phyloP scores from a whole-genome alignment of 2,329 filamentous ascomycete genomes.

The Ilyonectria mors-panacis region DNA sequence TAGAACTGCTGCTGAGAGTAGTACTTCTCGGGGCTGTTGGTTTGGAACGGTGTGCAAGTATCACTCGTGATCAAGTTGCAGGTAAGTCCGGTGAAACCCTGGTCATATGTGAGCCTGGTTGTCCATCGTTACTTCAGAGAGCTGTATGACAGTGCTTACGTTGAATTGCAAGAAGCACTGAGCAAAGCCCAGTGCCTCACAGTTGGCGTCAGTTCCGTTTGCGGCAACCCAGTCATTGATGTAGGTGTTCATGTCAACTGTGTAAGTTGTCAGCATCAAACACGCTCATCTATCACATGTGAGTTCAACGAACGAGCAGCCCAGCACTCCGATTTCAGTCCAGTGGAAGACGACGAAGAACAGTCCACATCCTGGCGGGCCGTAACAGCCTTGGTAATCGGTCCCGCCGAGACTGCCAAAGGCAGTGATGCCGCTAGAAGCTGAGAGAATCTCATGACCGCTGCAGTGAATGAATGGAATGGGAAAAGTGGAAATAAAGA shows the following conservation, averaged over 20 bases:
- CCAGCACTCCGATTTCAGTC: slow-evolving; percentile 45
- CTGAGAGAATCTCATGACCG: slow-evolving; percentile 3
- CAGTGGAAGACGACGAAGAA: slow-evolving; percentile 26
- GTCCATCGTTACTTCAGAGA: too few relatives aligned
- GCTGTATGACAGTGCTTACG: slow-evolving; percentile 1
- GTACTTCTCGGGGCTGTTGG: slow-evolving; percentile 33
- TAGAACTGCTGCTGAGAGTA: slow-evolving; percentile 47
- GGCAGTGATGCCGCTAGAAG: slow-evolving; percentile 3
- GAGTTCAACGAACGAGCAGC: slow-evolving; percentile 13
- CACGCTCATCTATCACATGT: background rate
- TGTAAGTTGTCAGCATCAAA: background rate
- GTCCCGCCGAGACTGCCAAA: background rate
- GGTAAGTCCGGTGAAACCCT: slow-evolving; percentile 43
- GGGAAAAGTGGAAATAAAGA: background rate
- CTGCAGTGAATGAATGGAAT: background rate
- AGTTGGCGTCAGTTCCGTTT: slow-evolving; percentile 45
- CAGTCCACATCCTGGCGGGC: slow-evolving; percentile 10
- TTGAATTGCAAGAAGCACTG: slow-evolving; percentile 48
- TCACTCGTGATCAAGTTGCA: slow-evolving; percentile 45
- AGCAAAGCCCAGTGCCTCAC: slow-evolving; percentile 45
- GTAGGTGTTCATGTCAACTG: slow-evolving; percentile 41
- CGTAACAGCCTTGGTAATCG: background rate
- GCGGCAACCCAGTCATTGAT: slow-evolving; percentile 45
- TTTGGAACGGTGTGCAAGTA: slow-evolving; percentile 42
- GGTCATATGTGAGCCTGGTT: background rate